These are phyloP conservation scores for Madurella mycetomatis DNA, from an alignment of 2,329 filamentous ascomycete genomes.

Conservation along the genomic window DNA sequence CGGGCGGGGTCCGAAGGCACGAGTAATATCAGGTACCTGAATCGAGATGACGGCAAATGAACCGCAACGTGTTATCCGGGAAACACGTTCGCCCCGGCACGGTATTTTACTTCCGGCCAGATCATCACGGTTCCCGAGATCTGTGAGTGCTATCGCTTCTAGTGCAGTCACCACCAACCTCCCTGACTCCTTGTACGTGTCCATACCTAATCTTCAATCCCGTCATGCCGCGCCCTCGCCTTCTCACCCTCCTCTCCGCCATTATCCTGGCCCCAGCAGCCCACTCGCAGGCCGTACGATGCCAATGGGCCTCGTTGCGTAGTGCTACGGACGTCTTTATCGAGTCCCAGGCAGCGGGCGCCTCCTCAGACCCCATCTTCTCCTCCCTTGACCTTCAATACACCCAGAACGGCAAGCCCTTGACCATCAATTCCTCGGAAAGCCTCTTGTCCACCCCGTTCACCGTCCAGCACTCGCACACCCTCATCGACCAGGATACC, in stretches of 20 bases:
- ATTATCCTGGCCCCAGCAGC: not conserved
- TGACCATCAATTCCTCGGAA: not conserved
- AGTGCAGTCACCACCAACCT: too few relatives aligned
- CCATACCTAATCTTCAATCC: too few relatives aligned
- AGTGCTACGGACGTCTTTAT: slow-evolving; percentile 3
- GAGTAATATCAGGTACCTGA: too few relatives aligned
- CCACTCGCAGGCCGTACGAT: not conserved
- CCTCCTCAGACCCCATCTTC: not conserved
- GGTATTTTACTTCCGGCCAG: too few relatives aligned
- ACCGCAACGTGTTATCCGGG: too few relatives aligned
- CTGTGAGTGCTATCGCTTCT: too few relatives aligned
- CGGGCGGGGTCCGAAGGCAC: too few relatives aligned
- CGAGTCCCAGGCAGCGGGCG: not conserved
- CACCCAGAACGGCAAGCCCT: not conserved
- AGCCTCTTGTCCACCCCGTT: slow-evolving; percentile 1
- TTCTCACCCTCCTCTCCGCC: not conserved
- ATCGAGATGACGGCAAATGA: too few relatives aligned
- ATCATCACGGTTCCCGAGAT: too few relatives aligned
- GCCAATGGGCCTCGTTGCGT: slow-evolving; percentile 6
- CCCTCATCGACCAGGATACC: slow-evolving; percentile 5
- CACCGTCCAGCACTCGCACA: not conserved
- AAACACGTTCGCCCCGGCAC: too few relatives aligned
- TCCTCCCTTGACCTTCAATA: not conserved
- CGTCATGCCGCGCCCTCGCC: not conserved
- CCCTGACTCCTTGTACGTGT: too few relatives aligned